These are phyloP conservation scores for Geoglossum glabrum DNA, from an alignment of 495 filamentous ascomycete genomes.

Conservation along the genomic window DNA sequence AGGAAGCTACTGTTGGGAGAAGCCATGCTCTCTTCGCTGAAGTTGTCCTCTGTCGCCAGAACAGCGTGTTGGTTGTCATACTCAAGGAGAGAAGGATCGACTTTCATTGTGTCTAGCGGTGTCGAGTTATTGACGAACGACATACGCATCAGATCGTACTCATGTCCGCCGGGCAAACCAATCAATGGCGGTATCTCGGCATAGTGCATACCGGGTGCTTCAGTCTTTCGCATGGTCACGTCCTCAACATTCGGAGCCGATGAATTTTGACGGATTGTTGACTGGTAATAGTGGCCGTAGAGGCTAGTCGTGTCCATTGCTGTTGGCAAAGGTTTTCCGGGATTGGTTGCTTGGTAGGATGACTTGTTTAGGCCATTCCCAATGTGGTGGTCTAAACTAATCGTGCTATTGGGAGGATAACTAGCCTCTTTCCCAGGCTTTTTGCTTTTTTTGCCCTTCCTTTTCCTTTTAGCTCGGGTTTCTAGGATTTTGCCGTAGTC, in stretches of 20 bases:
- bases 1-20: background rate
- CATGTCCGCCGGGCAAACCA: constrained; percentile 32
- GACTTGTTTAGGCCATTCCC: constrained; percentile 24
- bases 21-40: background rate
- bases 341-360: constrained; percentile 40
- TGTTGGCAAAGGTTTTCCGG: constrained; percentile 35
- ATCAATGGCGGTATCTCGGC: constrained; percentile 18
- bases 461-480: background rate
- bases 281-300: constrained; percentile 41
- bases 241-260: constrained; percentile 28
- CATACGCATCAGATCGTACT: constrained; percentile 31
- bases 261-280: constrained; percentile 25
- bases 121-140: constrained; percentile 10
- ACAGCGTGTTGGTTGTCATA: constrained; percentile 17
- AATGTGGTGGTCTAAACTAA: background rate
- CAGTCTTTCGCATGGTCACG: constrained; percentile 26
- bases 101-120: constrained; percentile 14
- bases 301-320: constrained; percentile 31
- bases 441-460: background rate
- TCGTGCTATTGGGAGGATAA: background rate
- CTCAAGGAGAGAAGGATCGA: constrained; percentile 25
- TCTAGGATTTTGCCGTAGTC: background rate
- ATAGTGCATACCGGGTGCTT: constrained; percentile 12
- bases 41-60: constrained; percentile 11
- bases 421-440: background rate